These are phyloP conservation scores for Lyophyllum semitale DNA, from an alignment of 768 basidiomycete species.

Conservation along the genomic window DNA sequence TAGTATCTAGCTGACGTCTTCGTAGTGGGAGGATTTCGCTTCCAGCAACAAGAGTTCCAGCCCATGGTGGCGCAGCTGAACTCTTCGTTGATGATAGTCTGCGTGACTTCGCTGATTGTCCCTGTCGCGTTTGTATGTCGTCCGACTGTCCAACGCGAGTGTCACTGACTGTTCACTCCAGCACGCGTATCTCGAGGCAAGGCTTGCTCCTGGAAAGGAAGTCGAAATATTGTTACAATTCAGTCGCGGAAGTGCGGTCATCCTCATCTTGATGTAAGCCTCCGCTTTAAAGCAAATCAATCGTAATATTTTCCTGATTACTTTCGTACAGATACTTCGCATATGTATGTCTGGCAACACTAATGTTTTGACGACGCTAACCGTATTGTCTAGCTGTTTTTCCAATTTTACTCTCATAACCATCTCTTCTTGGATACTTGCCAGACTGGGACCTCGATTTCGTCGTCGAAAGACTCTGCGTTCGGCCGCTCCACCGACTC, in stretches of 20 bases:
- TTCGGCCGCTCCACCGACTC: constrained; percentile 24
- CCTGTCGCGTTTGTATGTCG: constrained; percentile 59
- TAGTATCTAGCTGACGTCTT: not conserved
- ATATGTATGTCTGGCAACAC: constrained; percentile 19
- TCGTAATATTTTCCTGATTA: constrained; percentile 5
- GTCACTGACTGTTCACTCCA: constrained; percentile 14
- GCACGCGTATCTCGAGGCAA: constrained; percentile 38
- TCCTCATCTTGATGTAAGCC: constrained; percentile 45
- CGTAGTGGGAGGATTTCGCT: constrained; percentile 48
- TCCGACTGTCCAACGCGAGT: not conserved
- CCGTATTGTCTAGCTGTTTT: constrained; percentile 39
- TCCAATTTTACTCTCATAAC: constrained; percentile 57
- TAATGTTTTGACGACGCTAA: not conserved
- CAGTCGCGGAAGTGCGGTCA: constrained; percentile 49
- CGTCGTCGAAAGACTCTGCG: constrained; percentile 14
- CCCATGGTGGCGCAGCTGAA: constrained; percentile 64
- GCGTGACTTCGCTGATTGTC: constrained; percentile 68
- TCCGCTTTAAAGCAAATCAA: not conserved
- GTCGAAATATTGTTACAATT: constrained; percentile 42
- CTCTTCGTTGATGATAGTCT: constrained; percentile 66
- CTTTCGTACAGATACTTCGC: constrained; percentile 25
- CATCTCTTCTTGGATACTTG: constrained; percentile 42
- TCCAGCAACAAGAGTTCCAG: constrained; percentile 53
- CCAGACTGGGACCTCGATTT: constrained; percentile 22
- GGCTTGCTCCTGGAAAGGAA: constrained; percentile 36